Base-by-base conservation (phyloP, 192 early-diverging fungal species). In the Podila minutissima region DNA sequence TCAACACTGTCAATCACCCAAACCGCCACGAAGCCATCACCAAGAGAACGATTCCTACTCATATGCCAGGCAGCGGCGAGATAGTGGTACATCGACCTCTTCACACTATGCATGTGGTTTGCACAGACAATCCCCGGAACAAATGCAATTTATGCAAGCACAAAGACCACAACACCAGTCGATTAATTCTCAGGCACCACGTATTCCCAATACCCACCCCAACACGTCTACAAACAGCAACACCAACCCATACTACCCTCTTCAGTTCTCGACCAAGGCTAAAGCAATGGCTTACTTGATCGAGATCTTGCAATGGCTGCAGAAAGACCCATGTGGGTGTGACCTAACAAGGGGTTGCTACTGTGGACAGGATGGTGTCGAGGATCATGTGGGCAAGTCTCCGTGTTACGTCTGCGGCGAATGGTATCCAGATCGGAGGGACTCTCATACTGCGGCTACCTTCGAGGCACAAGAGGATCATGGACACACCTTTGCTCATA, bases 381-480 rank as follows among this genome's bases (percentile, higher is more conserved):
- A 79, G 46, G 69, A 79, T 28, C 70, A 79, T 51, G 55, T 63
- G 4, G 77, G 71, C 31, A 50, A 68, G 62, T 71, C 71, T 0
- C 77, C 77, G 2, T 81, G 77, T 62, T 81, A 81, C n/a, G 67
- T 81, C 26, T 81, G 77, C 41, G 77, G 77, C 24, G 77, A 81
- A 29, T 81, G 77, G 77, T 81, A 64, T 50, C 62, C 46, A 10
- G 77, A 72, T 64, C 66, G 68, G n/a, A 55, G 33, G 31, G 66
- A 70, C 5, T 29, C 19, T 26, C 37, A 20, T 57, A 12, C 10
- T 4, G 26, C 26, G 24, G 28, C 2, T 17, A 24, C 28, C 1
- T 38, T 60, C 62, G 74, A 26, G 5, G 19, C 12, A 0, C 51
- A 28, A 50, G 49, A 24, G 3, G 20, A 41, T 49, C 63, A 65